A percentile compares a stretch with the other conserved stretches of the same genome.
These are phyloP conservation scores for Penicillium sp. DNA, from an alignment of 2,329 filamentous ascomycete genomes.

Conservation along the genomic window DNA sequence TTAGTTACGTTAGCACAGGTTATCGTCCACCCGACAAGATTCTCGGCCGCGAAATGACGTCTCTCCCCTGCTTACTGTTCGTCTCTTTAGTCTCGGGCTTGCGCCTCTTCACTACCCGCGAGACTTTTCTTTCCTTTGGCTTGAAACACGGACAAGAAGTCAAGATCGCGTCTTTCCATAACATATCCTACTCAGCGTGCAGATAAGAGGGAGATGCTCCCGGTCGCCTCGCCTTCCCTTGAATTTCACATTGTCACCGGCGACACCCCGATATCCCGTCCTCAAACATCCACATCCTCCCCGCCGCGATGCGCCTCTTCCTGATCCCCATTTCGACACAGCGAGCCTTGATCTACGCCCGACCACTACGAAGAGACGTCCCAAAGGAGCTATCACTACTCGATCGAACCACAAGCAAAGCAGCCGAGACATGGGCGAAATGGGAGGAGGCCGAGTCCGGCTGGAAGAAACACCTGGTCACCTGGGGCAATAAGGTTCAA, in stretches of 20 bases:
- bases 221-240: not conserved
- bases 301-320: slow-evolving; percentile 78
- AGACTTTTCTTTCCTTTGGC: not conserved
- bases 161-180: not conserved
- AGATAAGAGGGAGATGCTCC: not conserved
- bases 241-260: slow-evolving; percentile 7
- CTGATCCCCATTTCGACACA: slow-evolving; percentile 90
- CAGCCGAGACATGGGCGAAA: slow-evolving; percentile 74
- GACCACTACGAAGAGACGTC: slow-evolving; percentile 66
- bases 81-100: not conserved
- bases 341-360: slow-evolving; percentile 89
- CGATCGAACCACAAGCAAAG: slow-evolving; percentile 72
- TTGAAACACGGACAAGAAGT: not conserved
- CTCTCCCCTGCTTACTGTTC: slow-evolving; percentile 18
- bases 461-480: slow-evolving; percentile 86
- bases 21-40: slow-evolving; percentile 13
- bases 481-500: slow-evolving; percentile 83
- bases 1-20: not conserved
- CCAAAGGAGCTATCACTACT: slow-evolving; percentile 60
- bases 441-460: slow-evolving; percentile 85
- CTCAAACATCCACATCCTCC: slow-evolving; percentile 2
- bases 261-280: slow-evolving; percentile 11
- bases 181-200: not conserved
- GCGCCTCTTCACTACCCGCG: slow-evolving; percentile 11
- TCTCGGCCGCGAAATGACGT: slow-evolving; percentile 33